Conservation (phyloP, 257 asterid species). For the Hygrophila difformis region DNA sequence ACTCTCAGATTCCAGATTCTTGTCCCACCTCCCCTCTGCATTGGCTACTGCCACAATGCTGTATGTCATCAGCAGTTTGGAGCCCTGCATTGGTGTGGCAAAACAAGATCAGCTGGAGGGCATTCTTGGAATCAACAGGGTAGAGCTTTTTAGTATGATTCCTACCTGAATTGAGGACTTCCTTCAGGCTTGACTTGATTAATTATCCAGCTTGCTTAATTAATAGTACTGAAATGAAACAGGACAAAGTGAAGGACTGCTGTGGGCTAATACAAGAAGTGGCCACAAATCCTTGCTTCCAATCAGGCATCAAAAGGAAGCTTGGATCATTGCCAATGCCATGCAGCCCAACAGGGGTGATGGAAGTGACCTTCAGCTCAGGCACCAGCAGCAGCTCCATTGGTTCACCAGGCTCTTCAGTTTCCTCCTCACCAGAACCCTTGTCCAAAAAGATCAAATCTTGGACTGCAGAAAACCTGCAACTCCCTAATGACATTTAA, state of each 20-base stretch:
- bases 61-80: conserved; percentile 43
- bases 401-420: conserved; percentile 34
- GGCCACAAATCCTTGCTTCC: conserved; percentile 25
- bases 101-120: conserved; percentile 41
- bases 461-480: conserved; percentile 2
- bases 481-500: conserved; percentile 4
- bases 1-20: conserved; percentile 57
- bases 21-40: conserved; percentile 57
- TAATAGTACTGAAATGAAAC: conserved; percentile 3
- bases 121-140: conserved; percentile 77
- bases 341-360: conserved; percentile 71
- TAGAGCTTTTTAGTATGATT: background rate
- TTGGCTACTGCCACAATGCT: conserved; percentile 77
- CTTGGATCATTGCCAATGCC: conserved; percentile 43
- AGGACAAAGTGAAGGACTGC: conserved; percentile 64
- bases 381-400: conserved; percentile 48
- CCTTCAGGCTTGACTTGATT: background rate
- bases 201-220: too few relatives aligned
- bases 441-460: conserved; percentile 39
- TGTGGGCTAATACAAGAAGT: conserved; percentile 44
- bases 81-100: conserved; percentile 44
- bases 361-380: conserved; percentile 34
- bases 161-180: background rate
- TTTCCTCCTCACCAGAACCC: conserved; percentile 59
- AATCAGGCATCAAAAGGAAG: conserved; percentile 43